Evolutionary conservation across 1,284 basidiomycete species (phyloP).

Genomic region (Stygiomarasmius scandens): DNA sequence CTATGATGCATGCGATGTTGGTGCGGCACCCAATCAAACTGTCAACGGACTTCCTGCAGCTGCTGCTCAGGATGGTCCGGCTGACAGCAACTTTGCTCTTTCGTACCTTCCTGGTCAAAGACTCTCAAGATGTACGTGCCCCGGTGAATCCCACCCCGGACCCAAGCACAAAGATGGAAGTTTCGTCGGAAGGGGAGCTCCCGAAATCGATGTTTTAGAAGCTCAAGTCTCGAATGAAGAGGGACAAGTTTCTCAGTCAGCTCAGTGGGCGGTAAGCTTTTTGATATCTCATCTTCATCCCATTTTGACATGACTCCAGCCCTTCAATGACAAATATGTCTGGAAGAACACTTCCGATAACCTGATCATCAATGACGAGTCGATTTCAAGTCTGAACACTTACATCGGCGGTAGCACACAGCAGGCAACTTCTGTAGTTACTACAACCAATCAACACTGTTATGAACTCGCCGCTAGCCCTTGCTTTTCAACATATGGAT

Average conservation of each 20-base stretch:
- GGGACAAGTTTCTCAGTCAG: conserved; percentile 48
- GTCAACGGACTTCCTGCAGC: conserved; percentile 26
- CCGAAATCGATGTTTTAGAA: conserved; percentile 87
- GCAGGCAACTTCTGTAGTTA: conserved; percentile 45
- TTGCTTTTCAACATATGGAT: conserved; percentile 53
- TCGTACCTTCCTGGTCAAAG: conserved; percentile 84
- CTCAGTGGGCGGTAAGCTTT: conserved; percentile 58
- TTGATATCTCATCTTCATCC: background rate
- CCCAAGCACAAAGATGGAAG: conserved; percentile 63
- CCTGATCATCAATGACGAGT: conserved; percentile 45
- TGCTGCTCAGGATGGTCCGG: conserved; percentile 34
- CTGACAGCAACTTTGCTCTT: conserved; percentile 25
- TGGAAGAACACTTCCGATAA: conserved; percentile 48
- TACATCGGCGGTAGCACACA: conserved; percentile 49
- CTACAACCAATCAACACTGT: conserved; percentile 9
- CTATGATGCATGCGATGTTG: conserved; percentile 75
- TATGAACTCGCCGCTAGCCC: conserved; percentile 23
- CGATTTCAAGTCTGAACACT: conserved; percentile 37
- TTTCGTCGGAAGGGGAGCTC: conserved; percentile 75
- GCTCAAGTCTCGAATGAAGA: conserved; percentile 46
- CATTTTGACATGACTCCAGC: conserved; percentile 23
- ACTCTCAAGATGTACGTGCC: conserved; percentile 79
- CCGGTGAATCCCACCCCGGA: conserved; percentile 82
- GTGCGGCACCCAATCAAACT: conserved; percentile 63
- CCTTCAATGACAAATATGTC: conserved; percentile 50